Evolutionary conservation across 805 yeast species (phyloP).

Genomic region (Suhomyces pyralidae): DNA sequence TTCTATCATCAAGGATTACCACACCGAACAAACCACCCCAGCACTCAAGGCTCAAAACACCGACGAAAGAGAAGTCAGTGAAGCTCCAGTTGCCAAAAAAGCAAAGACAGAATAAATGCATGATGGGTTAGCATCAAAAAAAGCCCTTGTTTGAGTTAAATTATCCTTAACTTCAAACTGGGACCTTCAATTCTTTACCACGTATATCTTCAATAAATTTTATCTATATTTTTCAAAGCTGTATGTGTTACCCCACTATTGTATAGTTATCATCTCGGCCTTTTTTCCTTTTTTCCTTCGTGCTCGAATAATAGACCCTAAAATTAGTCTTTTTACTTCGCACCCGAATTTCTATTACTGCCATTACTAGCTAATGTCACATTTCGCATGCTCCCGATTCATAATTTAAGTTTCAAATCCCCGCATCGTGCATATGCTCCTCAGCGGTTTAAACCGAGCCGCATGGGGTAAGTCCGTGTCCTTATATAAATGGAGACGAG

Average conservation of each 20-base stretch:
- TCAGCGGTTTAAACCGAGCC: not conserved
- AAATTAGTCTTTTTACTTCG: not conserved
- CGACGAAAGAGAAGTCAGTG: conserved; percentile 23
- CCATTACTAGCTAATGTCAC: not conserved
- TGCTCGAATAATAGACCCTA: not conserved
- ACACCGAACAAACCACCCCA: conserved; percentile 68
- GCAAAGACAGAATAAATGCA: conserved; percentile 28
- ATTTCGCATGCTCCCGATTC: not conserved
- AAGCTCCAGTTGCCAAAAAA: conserved; percentile 37
- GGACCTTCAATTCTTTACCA: not conserved
- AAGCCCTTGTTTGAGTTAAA: not conserved
- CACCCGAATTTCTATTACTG: not conserved
- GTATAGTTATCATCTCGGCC: not conserved
- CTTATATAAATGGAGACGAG: not conserved
- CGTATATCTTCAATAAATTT: not conserved
- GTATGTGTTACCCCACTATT: not conserved
- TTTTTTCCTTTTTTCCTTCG: not conserved
- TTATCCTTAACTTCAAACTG: not conserved
- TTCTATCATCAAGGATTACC: conserved; percentile 91
- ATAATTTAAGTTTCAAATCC: not conserved
- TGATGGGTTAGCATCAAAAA: not conserved
- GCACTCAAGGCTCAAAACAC: conserved; percentile 11
- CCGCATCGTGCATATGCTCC: not conserved
- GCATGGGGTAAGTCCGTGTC: not conserved
- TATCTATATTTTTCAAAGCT: not conserved